Conservation (phyloP, 202 grass and related monocot species). For the Schoenoplectus tabernaemontani region DNA sequence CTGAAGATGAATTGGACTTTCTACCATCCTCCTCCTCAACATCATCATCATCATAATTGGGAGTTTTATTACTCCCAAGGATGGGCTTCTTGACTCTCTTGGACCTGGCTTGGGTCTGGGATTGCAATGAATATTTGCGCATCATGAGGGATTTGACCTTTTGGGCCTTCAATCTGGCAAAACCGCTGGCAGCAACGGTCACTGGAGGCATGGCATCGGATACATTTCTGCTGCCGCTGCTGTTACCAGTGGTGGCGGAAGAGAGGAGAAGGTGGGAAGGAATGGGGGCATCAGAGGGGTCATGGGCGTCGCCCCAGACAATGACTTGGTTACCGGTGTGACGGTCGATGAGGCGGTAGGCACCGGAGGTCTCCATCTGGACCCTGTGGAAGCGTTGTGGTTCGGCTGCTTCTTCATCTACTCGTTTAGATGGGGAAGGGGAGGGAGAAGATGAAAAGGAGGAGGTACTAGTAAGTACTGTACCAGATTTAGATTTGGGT, state of each 20-base stretch:
- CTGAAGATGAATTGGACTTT: not conserved
- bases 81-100: not conserved
- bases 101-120: not conserved
- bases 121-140: not conserved
- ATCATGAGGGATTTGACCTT: not conserved
- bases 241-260: not conserved
- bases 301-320: slow-evolving; percentile 57
- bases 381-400: slow-evolving; percentile 42
- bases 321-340: slow-evolving; percentile 53
- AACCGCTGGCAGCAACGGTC: not conserved
- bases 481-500: not conserved
- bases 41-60: not conserved
- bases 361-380: slow-evolving; percentile 50
- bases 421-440: not conserved
- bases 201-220: not conserved
- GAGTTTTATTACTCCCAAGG: not conserved
- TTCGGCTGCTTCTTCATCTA: not conserved
- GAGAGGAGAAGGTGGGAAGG: slow-evolving; percentile 49
- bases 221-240: too few relatives aligned
- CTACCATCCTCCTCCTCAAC: not conserved
- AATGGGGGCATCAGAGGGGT: slow-evolving; percentile 22
- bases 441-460: not conserved
- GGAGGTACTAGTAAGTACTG: not conserved
- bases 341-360: slow-evolving; percentile 63
- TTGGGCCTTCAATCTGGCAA: not conserved